Evolutionary conservation across 495 filamentous ascomycete genomes (phyloP).

Genomic region (Cudoniella acicularis): DNA sequence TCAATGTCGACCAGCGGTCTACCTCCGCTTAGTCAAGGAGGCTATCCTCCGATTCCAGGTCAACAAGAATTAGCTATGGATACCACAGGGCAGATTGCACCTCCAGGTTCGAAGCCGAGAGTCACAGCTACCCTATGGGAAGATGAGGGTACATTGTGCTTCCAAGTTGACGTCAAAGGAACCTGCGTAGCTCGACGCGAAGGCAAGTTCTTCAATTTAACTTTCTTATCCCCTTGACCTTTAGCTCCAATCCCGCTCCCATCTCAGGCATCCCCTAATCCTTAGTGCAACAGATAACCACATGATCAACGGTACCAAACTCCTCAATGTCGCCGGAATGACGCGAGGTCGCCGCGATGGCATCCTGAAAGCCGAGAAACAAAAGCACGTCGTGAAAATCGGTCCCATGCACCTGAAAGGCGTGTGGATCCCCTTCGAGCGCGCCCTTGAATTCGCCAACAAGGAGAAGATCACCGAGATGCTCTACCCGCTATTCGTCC

Average conservation of each 20-base stretch:
- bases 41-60: slow-evolving; percentile 31
- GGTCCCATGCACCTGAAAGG: slow-evolving; percentile 99
- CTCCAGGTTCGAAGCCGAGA: slow-evolving; percentile 89
- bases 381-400: slow-evolving; percentile 95
- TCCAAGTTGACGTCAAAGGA: slow-evolving; percentile 94
- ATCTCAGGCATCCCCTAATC: not conserved
- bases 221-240: no score
- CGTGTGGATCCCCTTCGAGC: slow-evolving; percentile 97
- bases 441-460: slow-evolving; percentile 95
- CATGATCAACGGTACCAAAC: slow-evolving; percentile 98
- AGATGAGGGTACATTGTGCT: slow-evolving; percentile 95
- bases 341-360: slow-evolving; percentile 92
- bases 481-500: slow-evolving; percentile 97
- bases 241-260: not conserved
- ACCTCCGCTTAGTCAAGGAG: slow-evolving; percentile 44
- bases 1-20: slow-evolving; percentile 43
- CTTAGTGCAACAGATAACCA: slow-evolving; percentile 68
- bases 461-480: slow-evolving; percentile 98
- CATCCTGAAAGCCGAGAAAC: slow-evolving; percentile 95
- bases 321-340: slow-evolving; percentile 97
- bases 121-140: slow-evolving; percentile 98
- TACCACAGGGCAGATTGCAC: slow-evolving; percentile 82
- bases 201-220: no score
- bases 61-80: slow-evolving; percentile 57
- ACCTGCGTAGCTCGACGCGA: slow-evolving; percentile 94